phyloP scores from a whole-genome alignment of 192 early-diverging fungal genomes.

The Coemansia sp. region DNA sequence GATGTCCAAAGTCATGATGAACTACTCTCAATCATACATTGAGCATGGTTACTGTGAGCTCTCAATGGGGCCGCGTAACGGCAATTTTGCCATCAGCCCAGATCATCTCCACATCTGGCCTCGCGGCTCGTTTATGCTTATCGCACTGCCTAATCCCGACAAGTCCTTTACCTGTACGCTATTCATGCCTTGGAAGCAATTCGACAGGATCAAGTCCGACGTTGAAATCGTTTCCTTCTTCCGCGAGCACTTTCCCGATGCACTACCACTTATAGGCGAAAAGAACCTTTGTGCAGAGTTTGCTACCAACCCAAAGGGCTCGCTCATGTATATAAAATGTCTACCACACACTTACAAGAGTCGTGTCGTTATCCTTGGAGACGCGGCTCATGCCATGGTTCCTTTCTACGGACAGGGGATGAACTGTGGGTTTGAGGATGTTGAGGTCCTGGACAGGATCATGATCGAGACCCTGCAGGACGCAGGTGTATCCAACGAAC shows the following conservation, averaged over 20 bases:
- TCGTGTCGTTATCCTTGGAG: conserved; percentile 79
- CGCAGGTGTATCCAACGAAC: conserved; percentile 18
- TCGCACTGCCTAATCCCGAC: conserved; percentile 93
- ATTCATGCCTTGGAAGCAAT: conserved; percentile 90
- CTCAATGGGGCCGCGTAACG: conserved; percentile 70
- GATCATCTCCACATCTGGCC: conserved; percentile 99
- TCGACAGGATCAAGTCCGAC: conserved; percentile 67
- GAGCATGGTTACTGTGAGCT: conserved; percentile 91
- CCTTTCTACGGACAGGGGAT: conserved; percentile 98
- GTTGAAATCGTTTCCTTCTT: conserved; percentile 71
- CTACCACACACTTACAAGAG: conserved; percentile 84
- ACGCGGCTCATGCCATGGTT: conserved; percentile 98
- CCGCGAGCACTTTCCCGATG: conserved; percentile 71
- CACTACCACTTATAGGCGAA: conserved; percentile 74
- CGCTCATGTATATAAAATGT: conserved; percentile 81
- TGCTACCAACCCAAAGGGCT: conserved; percentile 80
- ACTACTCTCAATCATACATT: conserved; percentile 88
- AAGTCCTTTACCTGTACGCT: conserved; percentile 94
- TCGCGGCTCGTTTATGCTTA: conserved; percentile 93
- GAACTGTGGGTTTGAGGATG: conserved; percentile 98
- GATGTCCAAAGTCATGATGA: conserved; percentile 76
- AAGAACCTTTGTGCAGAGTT: conserved; percentile 72
- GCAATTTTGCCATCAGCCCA: conserved; percentile 80
- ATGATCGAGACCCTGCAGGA: conserved; percentile 59
- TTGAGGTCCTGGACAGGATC: conserved; percentile 60